A percentile compares a stretch with the other conserved stretches of the same genome.
These are phyloP conservation scores for Lichtheimia corymbifera DNA, from an alignment of 371 early-diverging fungal species.

Conservation along the genomic window DNA sequence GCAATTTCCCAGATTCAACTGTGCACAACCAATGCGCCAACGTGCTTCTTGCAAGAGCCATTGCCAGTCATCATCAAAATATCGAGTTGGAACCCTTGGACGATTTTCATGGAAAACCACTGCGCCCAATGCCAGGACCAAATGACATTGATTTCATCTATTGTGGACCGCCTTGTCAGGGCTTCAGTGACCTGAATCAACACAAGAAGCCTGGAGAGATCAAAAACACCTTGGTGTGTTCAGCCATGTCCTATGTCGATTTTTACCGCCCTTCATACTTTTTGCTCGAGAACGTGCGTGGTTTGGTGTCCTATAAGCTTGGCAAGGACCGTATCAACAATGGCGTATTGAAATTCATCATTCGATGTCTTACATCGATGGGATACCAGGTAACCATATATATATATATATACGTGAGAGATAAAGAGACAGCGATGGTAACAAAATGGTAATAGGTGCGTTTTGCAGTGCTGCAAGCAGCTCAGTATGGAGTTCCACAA, in stretches of 20 bases:
- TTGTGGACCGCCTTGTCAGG: slow-evolving; percentile 73
- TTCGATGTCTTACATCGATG: slow-evolving; percentile 61
- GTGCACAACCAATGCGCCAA: slow-evolving; percentile 64
- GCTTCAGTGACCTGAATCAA: slow-evolving; percentile 62
- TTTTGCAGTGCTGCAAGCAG: slow-evolving; percentile 61
- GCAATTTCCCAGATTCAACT: slow-evolving; percentile 56
- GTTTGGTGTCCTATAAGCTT: slow-evolving; percentile 46
- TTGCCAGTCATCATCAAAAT: slow-evolving; percentile 33
- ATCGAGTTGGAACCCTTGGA: slow-evolving; percentile 19
- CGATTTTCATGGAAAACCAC: slow-evolving; percentile 33
- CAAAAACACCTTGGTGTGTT: slow-evolving; percentile 62
- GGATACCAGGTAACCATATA: slow-evolving; percentile 50
- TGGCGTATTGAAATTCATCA: slow-evolving; percentile 62
- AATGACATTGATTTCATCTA: slow-evolving; percentile 66
- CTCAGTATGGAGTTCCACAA: slow-evolving; percentile 59
- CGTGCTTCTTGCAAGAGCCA: slow-evolving; percentile 53
- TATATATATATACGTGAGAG: too few relatives aligned
- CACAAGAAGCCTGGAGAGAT: slow-evolving; percentile 57
- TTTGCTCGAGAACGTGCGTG: slow-evolving; percentile 64
- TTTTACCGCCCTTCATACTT: slow-evolving; percentile 64
- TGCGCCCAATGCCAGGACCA: slow-evolving; percentile 54
- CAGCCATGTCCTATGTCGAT: slow-evolving; percentile 62
- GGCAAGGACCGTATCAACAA: slow-evolving; percentile 55
- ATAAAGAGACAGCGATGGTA: too few relatives aligned
- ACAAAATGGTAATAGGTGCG: slow-evolving; percentile 9